Base-by-base conservation (phyloP, 208 protist species). In the Acanthamoeba lenticulata region DNA sequence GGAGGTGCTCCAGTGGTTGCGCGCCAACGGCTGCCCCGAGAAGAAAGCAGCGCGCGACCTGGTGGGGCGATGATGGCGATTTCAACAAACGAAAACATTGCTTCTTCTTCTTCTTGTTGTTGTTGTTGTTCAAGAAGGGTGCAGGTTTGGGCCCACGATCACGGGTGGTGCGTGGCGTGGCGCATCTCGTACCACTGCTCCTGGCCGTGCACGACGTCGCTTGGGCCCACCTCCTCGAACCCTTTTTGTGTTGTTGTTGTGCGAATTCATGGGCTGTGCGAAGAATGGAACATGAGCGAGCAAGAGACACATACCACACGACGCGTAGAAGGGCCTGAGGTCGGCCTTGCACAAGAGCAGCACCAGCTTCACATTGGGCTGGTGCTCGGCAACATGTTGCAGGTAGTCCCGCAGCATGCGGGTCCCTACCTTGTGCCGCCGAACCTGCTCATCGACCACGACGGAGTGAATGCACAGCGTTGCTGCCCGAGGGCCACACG, bases 401-500 rank as follows among this genome's bases (percentile, higher is more conserved):
- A 83, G 9, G 36, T 83, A 83, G 6, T 42, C 72, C 36, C n/a
- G 13, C 36, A 83, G 72, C 72, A 83, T 83, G 6, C 24, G 17
- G 6, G 72, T 83, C 19, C 72, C 72, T 17, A 83, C 34, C 19
- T 47, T 47, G 11, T 83, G 9, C n/a, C 72, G 11, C 0, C 72
- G 11, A 27, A 57, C 36, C 38, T 45, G 21, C n/a, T 83, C 42
- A 45, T 45, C 24, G 17, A 83, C 42, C 15, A 83, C 72, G 15
- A 83, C 72, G 15, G 72, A 83, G 36, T 83, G 72, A 11, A 83
- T 83, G 72, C 72, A 83, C 34, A 83, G 72, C 0, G 72, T 83
- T 11, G 72, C 72, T 83, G 17, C 4, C 9, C 4, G 24, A 9
- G 11, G 5, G 27, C 13, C 32, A 40, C 32, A 40, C 34, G 24